phyloP scores from a whole-genome alignment of 306 rosid genomes.

The Cicer judaicum region DNA sequence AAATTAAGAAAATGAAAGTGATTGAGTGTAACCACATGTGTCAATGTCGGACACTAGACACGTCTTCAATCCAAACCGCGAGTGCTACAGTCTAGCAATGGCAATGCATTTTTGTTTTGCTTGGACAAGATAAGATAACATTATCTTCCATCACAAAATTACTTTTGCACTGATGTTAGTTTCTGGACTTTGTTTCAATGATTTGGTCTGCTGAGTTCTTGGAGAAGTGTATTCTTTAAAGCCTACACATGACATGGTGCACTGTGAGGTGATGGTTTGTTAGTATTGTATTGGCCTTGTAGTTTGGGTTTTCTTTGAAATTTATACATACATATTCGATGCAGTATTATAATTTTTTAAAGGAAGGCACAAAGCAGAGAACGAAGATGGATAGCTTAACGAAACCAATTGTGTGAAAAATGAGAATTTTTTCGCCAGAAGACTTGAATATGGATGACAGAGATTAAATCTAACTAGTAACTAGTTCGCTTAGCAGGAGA shows the following conservation, averaged over 20 bases:
- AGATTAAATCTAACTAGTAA: not conserved
- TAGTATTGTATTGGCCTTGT: not conserved
- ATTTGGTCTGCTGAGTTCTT: not conserved
- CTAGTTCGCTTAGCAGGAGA: constrained; percentile 7
- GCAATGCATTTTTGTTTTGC: constrained; percentile 4
- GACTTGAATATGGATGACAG: constrained; percentile 10
- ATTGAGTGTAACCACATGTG: no score
- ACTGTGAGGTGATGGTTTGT: not conserved
- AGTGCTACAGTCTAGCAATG: not conserved
- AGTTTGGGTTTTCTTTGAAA: constrained; percentile 25
- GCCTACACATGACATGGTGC: not conserved
- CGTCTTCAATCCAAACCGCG: no score
- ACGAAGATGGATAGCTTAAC: no score
- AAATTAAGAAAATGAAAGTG: no score
- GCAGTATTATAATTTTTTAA: not conserved
- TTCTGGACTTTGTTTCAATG: constrained; percentile 16
- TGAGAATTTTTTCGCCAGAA: not conserved
- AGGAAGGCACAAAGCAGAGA: no score
- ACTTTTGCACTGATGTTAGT: constrained; percentile 1
- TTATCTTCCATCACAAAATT: not conserved
- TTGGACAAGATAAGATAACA: not conserved
- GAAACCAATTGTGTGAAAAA: no score
- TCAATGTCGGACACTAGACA: no score
- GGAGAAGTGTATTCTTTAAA: not conserved
- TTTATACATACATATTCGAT: not conserved